Evolutionary conservation across 805 yeast species (phyloP).

Genomic region (Scheffersomyces spartinae): DNA sequence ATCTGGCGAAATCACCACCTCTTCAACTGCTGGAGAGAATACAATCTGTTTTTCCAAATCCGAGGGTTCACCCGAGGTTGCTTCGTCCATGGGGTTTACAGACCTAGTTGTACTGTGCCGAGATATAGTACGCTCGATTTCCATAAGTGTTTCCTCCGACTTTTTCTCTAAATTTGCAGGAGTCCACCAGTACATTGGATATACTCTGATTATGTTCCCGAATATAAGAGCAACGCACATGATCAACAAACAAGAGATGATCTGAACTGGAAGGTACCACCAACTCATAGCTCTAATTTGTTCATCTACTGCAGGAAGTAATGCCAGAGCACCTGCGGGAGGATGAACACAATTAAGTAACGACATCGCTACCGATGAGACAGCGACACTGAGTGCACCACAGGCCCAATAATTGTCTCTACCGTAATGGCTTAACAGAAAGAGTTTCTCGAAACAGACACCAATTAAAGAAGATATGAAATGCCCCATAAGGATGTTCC

Average conservation of each 20-base stretch:
- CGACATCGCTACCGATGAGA: slow-evolving; percentile 43
- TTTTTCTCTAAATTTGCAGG: slow-evolving; percentile 9
- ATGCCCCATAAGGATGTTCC: slow-evolving; percentile 47
- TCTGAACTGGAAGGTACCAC: slow-evolving; percentile 51
- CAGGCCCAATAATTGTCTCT: slow-evolving; percentile 40
- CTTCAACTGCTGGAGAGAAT: slow-evolving; percentile 5
- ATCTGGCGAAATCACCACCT: slow-evolving; percentile 9
- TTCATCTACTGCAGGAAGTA: slow-evolving; percentile 41
- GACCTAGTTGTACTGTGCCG: slow-evolving; percentile 1
- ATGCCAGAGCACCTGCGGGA: slow-evolving; percentile 62
- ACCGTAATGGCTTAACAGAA: slow-evolving; percentile 32
- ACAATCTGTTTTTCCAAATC: slow-evolving; percentile 1
- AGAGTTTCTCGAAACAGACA: slow-evolving; percentile 41
- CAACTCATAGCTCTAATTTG: slow-evolving; percentile 41
- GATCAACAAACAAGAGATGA: slow-evolving; percentile 38
- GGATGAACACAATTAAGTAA: slow-evolving; percentile 52
- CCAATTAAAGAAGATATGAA: slow-evolving; percentile 43
- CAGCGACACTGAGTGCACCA: slow-evolving; percentile 47
- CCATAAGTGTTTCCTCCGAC: slow-evolving; percentile 2
- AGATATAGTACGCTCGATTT: neutral
- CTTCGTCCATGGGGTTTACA: neutral
- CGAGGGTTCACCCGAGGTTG: neutral
- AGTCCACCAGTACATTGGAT: slow-evolving; percentile 56
- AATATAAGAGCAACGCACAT: slow-evolving; percentile 38
- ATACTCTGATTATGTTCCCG: slow-evolving; percentile 40